Percentiles rank a stretch among this genome's conserved stretches.
phyloP scores from a whole-genome alignment of 1,139 yeast species.

The Schizosaccharomyces versatilis region DNA sequence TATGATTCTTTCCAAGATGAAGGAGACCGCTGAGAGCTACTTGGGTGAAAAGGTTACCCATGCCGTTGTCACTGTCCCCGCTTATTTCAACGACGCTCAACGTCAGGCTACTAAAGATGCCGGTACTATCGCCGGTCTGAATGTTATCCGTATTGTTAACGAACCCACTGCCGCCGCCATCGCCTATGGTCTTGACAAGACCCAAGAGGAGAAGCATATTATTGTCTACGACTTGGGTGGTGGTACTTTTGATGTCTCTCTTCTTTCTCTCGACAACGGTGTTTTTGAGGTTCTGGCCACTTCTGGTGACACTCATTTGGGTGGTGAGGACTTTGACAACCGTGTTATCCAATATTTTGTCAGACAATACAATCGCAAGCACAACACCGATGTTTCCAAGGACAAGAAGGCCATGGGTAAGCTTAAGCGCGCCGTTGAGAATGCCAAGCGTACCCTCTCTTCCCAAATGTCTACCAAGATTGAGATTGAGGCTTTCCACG shows the following conservation, averaged over 20 bases:
- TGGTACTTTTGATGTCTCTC: slow-evolving; percentile 83
- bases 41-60: slow-evolving; percentile 74
- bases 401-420: slow-evolving; percentile 68
- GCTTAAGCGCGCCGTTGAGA: slow-evolving; percentile 87
- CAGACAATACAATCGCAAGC: slow-evolving; percentile 72
- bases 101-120: slow-evolving; percentile 98
- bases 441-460: slow-evolving; percentile 86
- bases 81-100: slow-evolving; percentile 94
- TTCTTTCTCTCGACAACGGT: slow-evolving; percentile 75
- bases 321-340: slow-evolving; percentile 94
- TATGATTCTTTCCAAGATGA: slow-evolving; percentile 81
- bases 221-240: slow-evolving; percentile 87
- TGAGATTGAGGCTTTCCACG: slow-evolving; percentile 85
- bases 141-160: slow-evolving; percentile 81
- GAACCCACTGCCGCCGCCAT: slow-evolving; percentile 98
- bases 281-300: slow-evolving; percentile 82
- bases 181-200: slow-evolving; percentile 86
- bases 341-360: slow-evolving; percentile 70
- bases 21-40: slow-evolving; percentile 79
- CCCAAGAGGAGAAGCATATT: slow-evolving; percentile 58
- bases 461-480: slow-evolving; percentile 76
- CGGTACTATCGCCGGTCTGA: slow-evolving; percentile 87
- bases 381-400: slow-evolving; percentile 48
- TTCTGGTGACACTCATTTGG: slow-evolving; percentile 87
- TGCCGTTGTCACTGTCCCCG: slow-evolving; percentile 93